Base-by-base conservation (phyloP, 1,284 basidiomycete species). In the Afroboletus lepidellus region DNA sequence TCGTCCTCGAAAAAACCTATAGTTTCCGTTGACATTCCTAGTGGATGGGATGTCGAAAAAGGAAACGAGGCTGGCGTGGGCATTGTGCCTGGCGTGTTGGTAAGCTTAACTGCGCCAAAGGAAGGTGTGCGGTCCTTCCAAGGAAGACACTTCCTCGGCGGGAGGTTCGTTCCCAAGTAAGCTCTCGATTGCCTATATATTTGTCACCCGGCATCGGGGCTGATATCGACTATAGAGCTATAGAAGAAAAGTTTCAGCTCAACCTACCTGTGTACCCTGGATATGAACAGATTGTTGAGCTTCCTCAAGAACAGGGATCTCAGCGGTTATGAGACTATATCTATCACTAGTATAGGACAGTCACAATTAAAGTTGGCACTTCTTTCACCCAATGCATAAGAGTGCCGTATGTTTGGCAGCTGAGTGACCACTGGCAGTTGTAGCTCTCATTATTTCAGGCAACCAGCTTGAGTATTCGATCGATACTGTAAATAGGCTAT, bases 41-140 rank as follows among this genome's bases (percentile, higher is more conserved):
- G 90, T 1, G 96, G 94, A 4, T 99, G 95, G 95, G 84, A 93
- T 61, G 93, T 98, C 24, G 92, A 96, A 59, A 71, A 78, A 33
- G 94, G 95, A 83, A 47, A 74, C 72, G 2, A 73, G 74, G 46
- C 77, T 73, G 11, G 72, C 76, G 13, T 80, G 76, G 8, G 77
- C 91, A 75, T 68, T 37, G n/a, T 82, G 23, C 92, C 95, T 0
- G 81, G 90, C 46, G 90, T 94, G 1, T 74, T 99, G 36, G 72
- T 99, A 51, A 94, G 91, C 61, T 74, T 99, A 60, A 98, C 96
- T 0, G 94, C 92, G 11, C 97, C 97, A 2, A 99, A 99, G 72
- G 77, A 87, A 60, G 97, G 97, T 2, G 87, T 88, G 5, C 77
- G 76, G 58, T 69, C 67, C 8, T 98, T 92, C 70, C 80, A 72